A percentile compares a stretch with the other conserved stretches of the same genome.
Conservation (phyloP, 352 stramenopile genomes). For the Phytophthora brassicae region DNA sequence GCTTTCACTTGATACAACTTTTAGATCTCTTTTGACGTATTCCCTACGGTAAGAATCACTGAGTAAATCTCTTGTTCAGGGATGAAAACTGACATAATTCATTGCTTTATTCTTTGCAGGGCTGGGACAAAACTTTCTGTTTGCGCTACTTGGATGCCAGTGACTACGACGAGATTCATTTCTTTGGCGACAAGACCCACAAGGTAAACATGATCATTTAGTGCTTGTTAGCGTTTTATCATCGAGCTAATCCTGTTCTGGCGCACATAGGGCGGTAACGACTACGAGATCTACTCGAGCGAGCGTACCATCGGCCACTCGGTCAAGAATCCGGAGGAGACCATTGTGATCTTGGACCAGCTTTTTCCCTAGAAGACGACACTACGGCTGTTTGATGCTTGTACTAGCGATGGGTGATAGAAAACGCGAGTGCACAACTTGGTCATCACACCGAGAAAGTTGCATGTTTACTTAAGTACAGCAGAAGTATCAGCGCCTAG, state of each 20-base stretch:
- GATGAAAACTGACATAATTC: neutral
- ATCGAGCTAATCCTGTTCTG: conserved; percentile 6
- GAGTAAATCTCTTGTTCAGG: neutral
- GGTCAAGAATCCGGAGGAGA: conserved; percentile 96
- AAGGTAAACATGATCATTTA: conserved; percentile 45
- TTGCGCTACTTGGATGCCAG: conserved; percentile 91
- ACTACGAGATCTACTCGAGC: conserved; percentile 98
- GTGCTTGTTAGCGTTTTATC: conserved; percentile 4
- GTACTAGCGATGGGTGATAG: conserved; percentile 15
- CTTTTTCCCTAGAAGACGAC: conserved; percentile 92
- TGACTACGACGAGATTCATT: conserved; percentile 99
- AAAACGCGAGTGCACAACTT: conserved; percentile 17
- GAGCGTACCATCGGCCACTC: conserved; percentile 97
- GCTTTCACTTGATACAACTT: neutral
- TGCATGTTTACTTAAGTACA: conserved; percentile 28
- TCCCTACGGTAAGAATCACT: conserved; percentile 68
- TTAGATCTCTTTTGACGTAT: conserved; percentile 98
- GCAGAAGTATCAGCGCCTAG: conserved; percentile 29
- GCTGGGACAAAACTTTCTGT: conserved; percentile 99
- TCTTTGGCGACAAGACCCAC: conserved; percentile 99
- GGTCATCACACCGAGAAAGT: conserved; percentile 31
- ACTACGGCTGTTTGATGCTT: conserved; percentile 15
- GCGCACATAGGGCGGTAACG: conserved; percentile 92
- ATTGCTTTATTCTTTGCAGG: conserved; percentile 35
- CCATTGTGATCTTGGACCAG: conserved; percentile 94